Base-by-base conservation (phyloP, 164 flowering plant species). In the Vitis riparia region DNA sequence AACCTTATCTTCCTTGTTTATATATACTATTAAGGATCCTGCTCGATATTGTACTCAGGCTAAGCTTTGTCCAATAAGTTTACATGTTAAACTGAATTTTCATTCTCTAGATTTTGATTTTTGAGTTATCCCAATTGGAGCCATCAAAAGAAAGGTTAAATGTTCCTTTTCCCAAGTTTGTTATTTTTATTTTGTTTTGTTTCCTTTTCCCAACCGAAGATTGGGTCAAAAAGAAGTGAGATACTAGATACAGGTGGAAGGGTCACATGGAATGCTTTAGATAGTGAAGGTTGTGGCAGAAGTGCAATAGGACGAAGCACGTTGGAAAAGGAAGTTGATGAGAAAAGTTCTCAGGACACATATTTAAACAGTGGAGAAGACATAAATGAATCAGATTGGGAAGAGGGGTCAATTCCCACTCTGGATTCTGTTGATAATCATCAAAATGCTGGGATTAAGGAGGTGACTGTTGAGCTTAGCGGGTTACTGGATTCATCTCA, bases 321-420 rank as follows among this genome's bases (percentile, higher is more conserved):
- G 1, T 4, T 9, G 13, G 76, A 69, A 55, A 67, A 60, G 59
- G 53, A 76, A 56, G 70, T 29, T 66, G 70, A 62, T 52, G 73
- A 29, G 17, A 67, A 47, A 67, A 72, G 50, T 66, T 47, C 29
- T 62, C 55, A 27, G 17, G 11, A 66, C 49, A 12, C 57, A 72
- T 57, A 37, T 56, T 62, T 60, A 51, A 76, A 66, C n/a, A 55
- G 49, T 23, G 66, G 47, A 59, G 87, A 83, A 63, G 89, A 83
- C 59, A 63, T 76, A 52, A 80, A 88, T 67, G 97, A 84, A 23
- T 68, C 82, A 23, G 89, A 88, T 62, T 94, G 98, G 98, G 97
- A 89, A 83, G 97, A 94, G 78, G 94, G 97, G 32, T 73, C 76
- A 52, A 55, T 79, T 72, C 82, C 82, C 1, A 16, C 50, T 57